Evolutionary conservation across 305 asterid species (phyloP).

Genomic region (Fraxinus baroniana): DNA sequence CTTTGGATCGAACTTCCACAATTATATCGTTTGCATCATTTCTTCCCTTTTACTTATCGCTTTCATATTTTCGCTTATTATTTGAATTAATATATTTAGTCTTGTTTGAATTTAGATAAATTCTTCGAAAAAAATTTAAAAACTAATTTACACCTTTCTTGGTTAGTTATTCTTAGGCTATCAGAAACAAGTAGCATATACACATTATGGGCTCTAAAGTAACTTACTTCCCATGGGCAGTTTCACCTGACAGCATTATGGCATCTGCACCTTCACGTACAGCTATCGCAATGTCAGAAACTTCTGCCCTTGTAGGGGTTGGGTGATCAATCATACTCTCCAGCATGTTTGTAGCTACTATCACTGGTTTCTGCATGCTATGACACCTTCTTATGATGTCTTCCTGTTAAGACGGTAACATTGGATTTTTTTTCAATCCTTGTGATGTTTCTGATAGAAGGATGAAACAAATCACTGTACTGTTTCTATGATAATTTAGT

Average conservation of each 20-base stretch:
- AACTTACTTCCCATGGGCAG: conserved; percentile 95
- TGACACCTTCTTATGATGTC: conserved; percentile 90
- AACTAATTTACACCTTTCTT: not conserved
- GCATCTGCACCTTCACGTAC: conserved; percentile 97
- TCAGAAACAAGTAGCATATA: not conserved
- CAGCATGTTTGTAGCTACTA: conserved; percentile 96
- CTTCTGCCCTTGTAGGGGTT: conserved; percentile 98
- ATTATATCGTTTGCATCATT: no score
- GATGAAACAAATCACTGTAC: not conserved
- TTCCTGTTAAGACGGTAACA: conserved; percentile 48
- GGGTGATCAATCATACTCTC: conserved; percentile 98
- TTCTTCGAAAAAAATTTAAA: not conserved
- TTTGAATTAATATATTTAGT: no score
- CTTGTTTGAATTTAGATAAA: no score
- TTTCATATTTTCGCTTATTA: no score
- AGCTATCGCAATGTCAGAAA: conserved; percentile 95
- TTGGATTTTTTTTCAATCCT: not conserved
- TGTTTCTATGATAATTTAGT: not conserved
- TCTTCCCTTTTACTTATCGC: no score
- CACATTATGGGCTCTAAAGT: conserved; percentile 13
- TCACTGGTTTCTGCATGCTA: conserved; percentile 84
- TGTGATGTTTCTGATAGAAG: conserved; percentile 1
- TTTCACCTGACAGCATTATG: conserved; percentile 97
- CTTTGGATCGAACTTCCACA: no score
- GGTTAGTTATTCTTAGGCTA: not conserved